Evolutionary conservation across 2,329 filamentous ascomycete genomes (phyloP).

Genomic region (Magnaporthales sp.): DNA sequence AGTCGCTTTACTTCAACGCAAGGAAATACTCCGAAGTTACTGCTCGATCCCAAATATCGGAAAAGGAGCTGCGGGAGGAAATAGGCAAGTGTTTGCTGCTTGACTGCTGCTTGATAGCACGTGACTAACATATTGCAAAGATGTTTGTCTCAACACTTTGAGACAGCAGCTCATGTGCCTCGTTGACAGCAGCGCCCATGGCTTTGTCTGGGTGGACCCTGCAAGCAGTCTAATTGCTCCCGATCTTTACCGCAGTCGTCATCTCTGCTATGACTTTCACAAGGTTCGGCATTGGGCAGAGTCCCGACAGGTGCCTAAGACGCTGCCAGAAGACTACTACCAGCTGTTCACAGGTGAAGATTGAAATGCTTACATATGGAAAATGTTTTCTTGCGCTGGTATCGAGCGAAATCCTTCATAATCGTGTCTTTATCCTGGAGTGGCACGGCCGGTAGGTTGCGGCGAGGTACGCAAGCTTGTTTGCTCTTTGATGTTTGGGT

Average conservation of each 20-base stretch:
- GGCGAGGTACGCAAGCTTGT: too few relatives aligned
- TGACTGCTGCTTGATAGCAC: neutral
- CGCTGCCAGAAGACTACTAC: neutral
- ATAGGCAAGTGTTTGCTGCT: neutral
- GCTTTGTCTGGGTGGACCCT: conserved; percentile 43
- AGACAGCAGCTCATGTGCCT: conserved; percentile 48
- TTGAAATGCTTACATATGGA: too few relatives aligned
- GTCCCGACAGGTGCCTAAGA: neutral
- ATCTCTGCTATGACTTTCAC: neutral
- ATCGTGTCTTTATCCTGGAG: too few relatives aligned
- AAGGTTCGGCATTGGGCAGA: neutral
- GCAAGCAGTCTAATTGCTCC: conserved; percentile 33
- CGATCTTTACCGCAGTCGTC: conserved; percentile 44
- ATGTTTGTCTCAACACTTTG: conserved; percentile 46
- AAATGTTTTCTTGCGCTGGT: too few relatives aligned
- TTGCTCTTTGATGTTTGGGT: too few relatives aligned
- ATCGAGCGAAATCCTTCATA: neutral
- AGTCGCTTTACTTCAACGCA: neutral
- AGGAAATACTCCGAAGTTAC: neutral
- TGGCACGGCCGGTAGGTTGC: too few relatives aligned
- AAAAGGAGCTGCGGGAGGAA: neutral
- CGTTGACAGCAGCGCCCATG: conserved; percentile 41
- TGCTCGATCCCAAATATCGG: neutral
- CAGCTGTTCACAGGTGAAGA: neutral
- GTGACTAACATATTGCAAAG: conserved; percentile 14